Percentiles rank a stretch among this genome's conserved stretches.
Conservation (phyloP, 768 basidiomycete species). For the Basidioascus undulatus region DNA sequence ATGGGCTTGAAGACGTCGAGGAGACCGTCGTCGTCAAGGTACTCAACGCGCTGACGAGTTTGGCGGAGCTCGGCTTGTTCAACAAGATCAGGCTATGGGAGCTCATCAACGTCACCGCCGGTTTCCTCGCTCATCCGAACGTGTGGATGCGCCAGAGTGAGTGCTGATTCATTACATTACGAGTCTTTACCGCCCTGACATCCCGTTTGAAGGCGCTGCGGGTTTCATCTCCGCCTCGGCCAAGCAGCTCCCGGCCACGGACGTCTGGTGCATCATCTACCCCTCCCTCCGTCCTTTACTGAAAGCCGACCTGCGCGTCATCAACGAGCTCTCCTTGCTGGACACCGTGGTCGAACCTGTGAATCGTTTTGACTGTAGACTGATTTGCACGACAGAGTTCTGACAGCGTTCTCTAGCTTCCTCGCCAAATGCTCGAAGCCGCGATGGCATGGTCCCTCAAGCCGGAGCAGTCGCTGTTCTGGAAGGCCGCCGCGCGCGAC, state of each 20-base stretch:
- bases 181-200: neutral
- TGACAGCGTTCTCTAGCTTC: constrained; percentile 18
- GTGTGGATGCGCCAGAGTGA: constrained; percentile 77
- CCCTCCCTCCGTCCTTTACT: constrained; percentile 69
- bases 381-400: neutral
- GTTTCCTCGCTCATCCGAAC: constrained; percentile 87
- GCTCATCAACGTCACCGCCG: constrained; percentile 61
- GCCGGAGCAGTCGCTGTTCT: constrained; percentile 53
- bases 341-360: constrained; percentile 57
- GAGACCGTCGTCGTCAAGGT: constrained; percentile 84
- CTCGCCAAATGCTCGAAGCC: constrained; percentile 57
- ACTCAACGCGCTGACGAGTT: constrained; percentile 57
- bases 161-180: neutral
- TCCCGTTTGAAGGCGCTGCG: constrained; percentile 34
- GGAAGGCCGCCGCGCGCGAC: constrained; percentile 28
- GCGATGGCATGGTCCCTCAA: constrained; percentile 74
- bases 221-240: constrained; percentile 73
- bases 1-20: constrained; percentile 45
- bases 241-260: constrained; percentile 55
- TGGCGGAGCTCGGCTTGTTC: constrained; percentile 73
- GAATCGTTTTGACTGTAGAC: constrained; percentile 16
- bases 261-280: constrained; percentile 93
- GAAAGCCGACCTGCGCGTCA: constrained; percentile 49
- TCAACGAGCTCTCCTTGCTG: constrained; percentile 53
- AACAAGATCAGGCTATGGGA: constrained; percentile 96